Evolutionary conservation across 129 eudicot species (phyloP).

Genomic region (Erigeron canadensis): DNA sequence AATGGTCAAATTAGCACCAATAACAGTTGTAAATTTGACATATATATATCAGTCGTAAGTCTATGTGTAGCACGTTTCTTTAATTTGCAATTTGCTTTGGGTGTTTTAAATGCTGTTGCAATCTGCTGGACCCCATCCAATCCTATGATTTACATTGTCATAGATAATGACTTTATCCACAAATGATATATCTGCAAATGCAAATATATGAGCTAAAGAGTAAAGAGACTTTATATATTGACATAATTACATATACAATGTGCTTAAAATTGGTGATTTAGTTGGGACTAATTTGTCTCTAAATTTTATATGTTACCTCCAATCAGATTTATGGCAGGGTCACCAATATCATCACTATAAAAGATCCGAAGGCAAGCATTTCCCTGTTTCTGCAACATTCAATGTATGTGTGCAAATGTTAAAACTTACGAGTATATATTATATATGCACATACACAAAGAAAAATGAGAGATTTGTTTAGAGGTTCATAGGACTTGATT

Average conservation of each 20-base stretch:
- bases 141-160: constrained; percentile 19
- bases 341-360: neutral
- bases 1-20: no score
- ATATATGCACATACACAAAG: no score
- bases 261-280: neutral
- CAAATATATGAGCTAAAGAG: constrained; percentile 11
- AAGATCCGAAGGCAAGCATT: constrained; percentile 27
- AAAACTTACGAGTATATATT: no score
- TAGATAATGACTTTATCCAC: constrained; percentile 23
- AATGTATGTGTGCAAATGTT: neutral
- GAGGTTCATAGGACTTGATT: neutral
- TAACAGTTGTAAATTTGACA: neutral
- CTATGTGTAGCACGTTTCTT: no score
- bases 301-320: constrained; percentile 15
- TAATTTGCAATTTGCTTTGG: neutral
- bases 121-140: constrained; percentile 22
- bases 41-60: neutral
- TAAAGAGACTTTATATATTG: neutral
- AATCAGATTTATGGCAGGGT: constrained; percentile 11
- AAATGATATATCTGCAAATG: constrained; percentile 29
- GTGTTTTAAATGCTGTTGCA: neutral
- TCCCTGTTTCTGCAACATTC: constrained; percentile 16
- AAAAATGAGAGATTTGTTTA: neutral
- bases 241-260: neutral
- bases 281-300: neutral